Conservation (phyloP, 352 stramenopile species). For the Chrysophaeum taylorii region DNA sequence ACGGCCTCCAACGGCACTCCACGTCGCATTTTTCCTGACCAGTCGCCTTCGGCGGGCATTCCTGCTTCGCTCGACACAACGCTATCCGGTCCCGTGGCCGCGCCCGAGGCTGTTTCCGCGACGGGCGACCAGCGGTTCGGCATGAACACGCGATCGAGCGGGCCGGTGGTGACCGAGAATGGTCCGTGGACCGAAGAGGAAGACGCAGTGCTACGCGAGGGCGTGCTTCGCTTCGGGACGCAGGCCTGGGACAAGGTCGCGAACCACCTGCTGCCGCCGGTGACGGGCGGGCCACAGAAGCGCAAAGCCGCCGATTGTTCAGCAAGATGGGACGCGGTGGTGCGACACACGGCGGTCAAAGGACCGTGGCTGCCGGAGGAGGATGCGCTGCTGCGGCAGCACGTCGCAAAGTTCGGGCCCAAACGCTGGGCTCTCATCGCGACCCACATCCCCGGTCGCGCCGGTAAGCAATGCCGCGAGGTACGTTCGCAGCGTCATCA, state of each 20-base stretch:
- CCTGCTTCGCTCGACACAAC: neutral
- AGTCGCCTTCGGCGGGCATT: neutral
- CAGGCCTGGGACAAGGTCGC: neutral
- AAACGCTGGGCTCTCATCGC: conserved; percentile 75
- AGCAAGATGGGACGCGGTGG: conserved; percentile 6
- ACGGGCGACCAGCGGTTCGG: neutral
- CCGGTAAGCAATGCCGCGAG: conserved; percentile 73
- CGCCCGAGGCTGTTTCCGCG: neutral
- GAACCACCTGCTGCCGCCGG: neutral
- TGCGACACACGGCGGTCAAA: conserved; percentile 15
- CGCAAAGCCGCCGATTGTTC: neutral
- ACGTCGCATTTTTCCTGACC: neutral
- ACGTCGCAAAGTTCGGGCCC: conserved; percentile 71
- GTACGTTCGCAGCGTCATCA: conserved; percentile 4
- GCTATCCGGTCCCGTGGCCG: neutral
- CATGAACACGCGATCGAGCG: too few species aligned
- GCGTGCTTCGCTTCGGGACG: conserved; percentile 11
- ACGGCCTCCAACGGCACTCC: neutral
- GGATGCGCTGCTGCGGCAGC: conserved; percentile 69
- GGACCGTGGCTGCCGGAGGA: conserved; percentile 34
- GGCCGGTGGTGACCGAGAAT: too few species aligned
- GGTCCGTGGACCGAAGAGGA: conserved; percentile 13
- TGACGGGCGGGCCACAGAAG: conserved; percentile 1
- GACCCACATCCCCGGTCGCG: conserved; percentile 65
- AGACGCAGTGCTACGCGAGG: conserved; percentile 11